Percentiles rank a stretch among this genome's conserved stretches.
Evolutionary conservation across 805 yeast genomes (phyloP).

Genomic region (Candida ipomoeae): DNA sequence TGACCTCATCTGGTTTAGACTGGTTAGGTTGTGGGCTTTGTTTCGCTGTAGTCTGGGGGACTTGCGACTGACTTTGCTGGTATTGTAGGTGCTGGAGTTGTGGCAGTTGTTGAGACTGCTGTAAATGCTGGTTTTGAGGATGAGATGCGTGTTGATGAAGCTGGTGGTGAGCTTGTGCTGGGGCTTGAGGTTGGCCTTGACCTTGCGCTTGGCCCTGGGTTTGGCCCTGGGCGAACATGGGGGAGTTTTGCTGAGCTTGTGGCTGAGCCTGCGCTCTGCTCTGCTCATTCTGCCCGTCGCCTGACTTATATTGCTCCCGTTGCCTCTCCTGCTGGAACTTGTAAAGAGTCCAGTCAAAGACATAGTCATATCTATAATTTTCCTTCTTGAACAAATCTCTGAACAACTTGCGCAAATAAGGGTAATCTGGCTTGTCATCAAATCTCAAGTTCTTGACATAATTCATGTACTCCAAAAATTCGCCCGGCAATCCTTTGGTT

Average conservation of each 20-base stretch:
- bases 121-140: conserved; percentile 10
- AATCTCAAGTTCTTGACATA: conserved; percentile 88
- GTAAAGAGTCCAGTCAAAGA: conserved; percentile 95
- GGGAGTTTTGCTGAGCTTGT: conserved; percentile 10
- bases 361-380: conserved; percentile 86
- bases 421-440: conserved; percentile 95
- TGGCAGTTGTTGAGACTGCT: conserved; percentile 6
- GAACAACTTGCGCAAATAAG: conserved; percentile 80
- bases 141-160: conserved; percentile 10
- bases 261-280: conserved; percentile 18
- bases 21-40: not conserved
- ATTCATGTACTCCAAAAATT: conserved; percentile 81
- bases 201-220: not conserved
- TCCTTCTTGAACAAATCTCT: conserved; percentile 86
- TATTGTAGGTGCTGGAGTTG: conserved; percentile 14
- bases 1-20: not conserved
- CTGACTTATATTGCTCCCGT: conserved; percentile 37
- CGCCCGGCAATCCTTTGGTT: conserved; percentile 73
- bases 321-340: conserved; percentile 63
- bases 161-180: conserved; percentile 9
- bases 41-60: not conserved
- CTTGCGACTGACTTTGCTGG: conserved; percentile 4
- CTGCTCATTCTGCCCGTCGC: conserved; percentile 25
- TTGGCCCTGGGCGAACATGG: conserved; percentile 1
- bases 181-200: conserved; percentile 4